Conservation (phyloP, 1,284 basidiomycete species). For the Trichosporon ovoides region DNA sequence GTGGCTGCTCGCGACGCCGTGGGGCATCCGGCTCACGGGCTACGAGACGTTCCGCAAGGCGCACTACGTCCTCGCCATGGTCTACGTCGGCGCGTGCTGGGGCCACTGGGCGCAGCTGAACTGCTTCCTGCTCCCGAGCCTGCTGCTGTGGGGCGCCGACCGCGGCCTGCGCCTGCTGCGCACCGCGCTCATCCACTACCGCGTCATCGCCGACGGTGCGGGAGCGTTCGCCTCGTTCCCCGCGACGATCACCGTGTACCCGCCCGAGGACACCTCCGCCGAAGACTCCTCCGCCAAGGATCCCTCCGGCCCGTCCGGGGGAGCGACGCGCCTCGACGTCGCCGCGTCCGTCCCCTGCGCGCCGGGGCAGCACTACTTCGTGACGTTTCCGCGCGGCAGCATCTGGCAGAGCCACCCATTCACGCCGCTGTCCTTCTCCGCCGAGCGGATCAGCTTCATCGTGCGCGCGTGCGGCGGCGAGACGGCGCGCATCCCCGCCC, state of each 20-base stretch:
- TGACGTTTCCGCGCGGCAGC: slow-evolving; percentile 26
- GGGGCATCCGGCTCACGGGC: slow-evolving; percentile 24
- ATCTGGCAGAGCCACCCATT: slow-evolving; percentile 40
- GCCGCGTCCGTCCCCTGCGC: slow-evolving; percentile 15
- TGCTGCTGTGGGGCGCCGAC: slow-evolving; percentile 31
- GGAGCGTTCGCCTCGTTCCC: slow-evolving; percentile 28
- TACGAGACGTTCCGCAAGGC: slow-evolving; percentile 38
- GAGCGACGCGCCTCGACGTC: slow-evolving; percentile 31
- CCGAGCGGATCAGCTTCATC: slow-evolving; percentile 23
- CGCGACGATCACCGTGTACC: slow-evolving; percentile 22
- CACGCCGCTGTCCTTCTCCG: slow-evolving; percentile 31
- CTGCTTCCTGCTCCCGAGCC: slow-evolving; percentile 34
- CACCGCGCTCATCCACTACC: slow-evolving; percentile 32
- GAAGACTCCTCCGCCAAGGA: no score
- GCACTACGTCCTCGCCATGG: slow-evolving; percentile 34
- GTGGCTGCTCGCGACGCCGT: slow-evolving; percentile 26
- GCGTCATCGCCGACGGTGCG: slow-evolving; percentile 23
- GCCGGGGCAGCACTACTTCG: slow-evolving; percentile 36
- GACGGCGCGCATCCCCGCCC: slow-evolving; percentile 17
- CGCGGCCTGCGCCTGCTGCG: slow-evolving; percentile 25
- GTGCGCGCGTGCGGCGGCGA: slow-evolving; percentile 31
- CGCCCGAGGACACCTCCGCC: no score
- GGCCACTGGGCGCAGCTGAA: slow-evolving; percentile 31
- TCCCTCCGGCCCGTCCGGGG: no score
- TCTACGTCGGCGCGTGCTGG: slow-evolving; percentile 36